A percentile compares a stretch with the other conserved stretches of the same genome.
phyloP scores from a whole-genome alignment of 495 filamentous ascomycete species.

The Symbiotaphrina buchneri region DNA sequence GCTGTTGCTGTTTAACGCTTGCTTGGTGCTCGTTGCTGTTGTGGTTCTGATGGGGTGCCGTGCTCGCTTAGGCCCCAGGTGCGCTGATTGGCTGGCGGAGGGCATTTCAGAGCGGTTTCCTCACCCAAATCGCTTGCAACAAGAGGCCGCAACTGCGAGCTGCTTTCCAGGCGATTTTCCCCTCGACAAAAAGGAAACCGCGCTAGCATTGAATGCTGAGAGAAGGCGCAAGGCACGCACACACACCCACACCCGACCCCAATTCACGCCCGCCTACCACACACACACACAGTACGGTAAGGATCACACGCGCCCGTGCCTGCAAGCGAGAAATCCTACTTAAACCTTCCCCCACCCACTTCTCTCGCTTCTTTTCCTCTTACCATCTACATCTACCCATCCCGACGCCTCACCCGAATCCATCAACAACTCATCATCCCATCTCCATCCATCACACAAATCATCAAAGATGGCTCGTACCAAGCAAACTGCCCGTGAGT shows the following conservation, averaged over 20 bases:
- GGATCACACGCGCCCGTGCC: no score
- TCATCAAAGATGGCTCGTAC: constrained; percentile 77
- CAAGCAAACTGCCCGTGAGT: constrained; percentile 98
- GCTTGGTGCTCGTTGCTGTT: background rate
- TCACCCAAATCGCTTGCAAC: background rate
- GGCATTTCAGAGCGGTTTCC: constrained; percentile 1
- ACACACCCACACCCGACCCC: no score
- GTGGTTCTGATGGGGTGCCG: constrained; percentile 2
- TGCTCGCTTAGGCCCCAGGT: background rate
- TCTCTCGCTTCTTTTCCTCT: constrained; percentile 5
- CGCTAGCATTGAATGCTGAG: constrained; percentile 3
- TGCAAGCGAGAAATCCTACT: no score
- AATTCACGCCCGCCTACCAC: constrained; percentile 2
- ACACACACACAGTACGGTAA: no score
- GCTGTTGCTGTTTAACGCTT: no score
- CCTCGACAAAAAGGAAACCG: constrained; percentile 4
- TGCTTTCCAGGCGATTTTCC: constrained; percentile 4
- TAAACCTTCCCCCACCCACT: constrained; percentile 5
- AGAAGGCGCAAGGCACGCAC: background rate
- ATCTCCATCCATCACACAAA: constrained; percentile 17
- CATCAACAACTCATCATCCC: constrained; percentile 17
- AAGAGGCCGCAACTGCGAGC: constrained; percentile 3
- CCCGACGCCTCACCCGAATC: constrained; percentile 20
- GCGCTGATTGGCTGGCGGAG: constrained; percentile 3
- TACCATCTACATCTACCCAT: constrained; percentile 23